A percentile compares a stretch with the other conserved stretches of the same genome.
phyloP scores from a whole-genome alignment of 441 rosid genomes.

The Eruca vesicaria region DNA sequence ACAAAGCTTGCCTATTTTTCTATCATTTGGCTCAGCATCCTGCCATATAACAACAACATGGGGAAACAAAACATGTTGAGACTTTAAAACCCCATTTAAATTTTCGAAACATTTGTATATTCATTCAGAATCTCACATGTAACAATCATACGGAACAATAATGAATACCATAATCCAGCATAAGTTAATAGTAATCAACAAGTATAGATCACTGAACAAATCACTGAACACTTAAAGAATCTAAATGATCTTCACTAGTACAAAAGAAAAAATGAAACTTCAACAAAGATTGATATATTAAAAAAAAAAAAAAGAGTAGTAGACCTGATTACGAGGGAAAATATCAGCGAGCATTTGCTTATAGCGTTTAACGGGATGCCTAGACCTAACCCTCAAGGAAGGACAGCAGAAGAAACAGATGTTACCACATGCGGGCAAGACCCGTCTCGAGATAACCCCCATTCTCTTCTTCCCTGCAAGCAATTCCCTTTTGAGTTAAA shows the following conservation, averaged over 20 bases:
- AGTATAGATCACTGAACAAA: background rate
- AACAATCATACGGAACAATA: too few relatives aligned
- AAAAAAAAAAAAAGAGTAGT: background rate
- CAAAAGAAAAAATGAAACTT: background rate
- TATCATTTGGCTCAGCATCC: constrained; percentile 86
- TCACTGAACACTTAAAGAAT: background rate
- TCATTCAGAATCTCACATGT: too few relatives aligned
- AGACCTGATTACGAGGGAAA: constrained; percentile 86
- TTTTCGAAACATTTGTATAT: background rate
- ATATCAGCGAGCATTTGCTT: constrained; percentile 88
- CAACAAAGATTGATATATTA: background rate
- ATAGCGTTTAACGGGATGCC: constrained; percentile 96
- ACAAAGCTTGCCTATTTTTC: constrained; percentile 91
- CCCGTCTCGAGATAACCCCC: constrained; percentile 97
- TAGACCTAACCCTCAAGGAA: constrained; percentile 85
- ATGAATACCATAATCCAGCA: too few relatives aligned
- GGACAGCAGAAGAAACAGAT: constrained; percentile 90
- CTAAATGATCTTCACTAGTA: background rate
- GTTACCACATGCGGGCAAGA: constrained; percentile 86
- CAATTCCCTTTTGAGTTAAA: background rate
- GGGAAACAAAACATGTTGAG: background rate
- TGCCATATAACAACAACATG: constrained; percentile 36
- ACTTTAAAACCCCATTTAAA: background rate
- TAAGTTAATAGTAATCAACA: background rate
- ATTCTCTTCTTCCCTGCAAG: constrained; percentile 38